phyloP scores from a whole-genome alignment of 805 yeast genomes.

The Yamadazyma philogaea region DNA sequence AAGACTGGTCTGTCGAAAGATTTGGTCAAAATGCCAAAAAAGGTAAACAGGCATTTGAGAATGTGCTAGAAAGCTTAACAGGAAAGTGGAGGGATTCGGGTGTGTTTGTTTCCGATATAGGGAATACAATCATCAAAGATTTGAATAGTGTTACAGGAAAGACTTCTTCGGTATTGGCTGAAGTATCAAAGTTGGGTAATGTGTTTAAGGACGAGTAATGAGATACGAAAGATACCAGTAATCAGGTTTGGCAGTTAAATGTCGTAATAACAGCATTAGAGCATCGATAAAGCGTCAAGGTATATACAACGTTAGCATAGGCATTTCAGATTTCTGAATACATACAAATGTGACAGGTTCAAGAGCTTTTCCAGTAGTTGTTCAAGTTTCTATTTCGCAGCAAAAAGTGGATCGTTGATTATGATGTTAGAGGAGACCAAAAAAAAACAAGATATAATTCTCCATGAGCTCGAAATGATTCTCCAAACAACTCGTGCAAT shows the following conservation, averaged over 20 bases:
- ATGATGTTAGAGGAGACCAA: neutral
- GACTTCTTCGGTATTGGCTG: slow-evolving; percentile 13
- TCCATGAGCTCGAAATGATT: slow-evolving; percentile 34
- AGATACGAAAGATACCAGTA: neutral
- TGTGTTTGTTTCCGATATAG: slow-evolving; percentile 32
- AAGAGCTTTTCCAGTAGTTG: neutral
- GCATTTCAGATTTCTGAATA: slow-evolving; percentile 1
- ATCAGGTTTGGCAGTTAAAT: neutral
- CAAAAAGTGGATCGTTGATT: neutral
- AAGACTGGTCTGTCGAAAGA: slow-evolving; percentile 88
- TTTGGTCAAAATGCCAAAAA: slow-evolving; percentile 82
- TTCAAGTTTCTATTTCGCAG: neutral
- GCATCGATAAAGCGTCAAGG: neutral
- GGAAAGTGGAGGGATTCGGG: slow-evolving; percentile 44
- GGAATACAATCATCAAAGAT: slow-evolving; percentile 25
- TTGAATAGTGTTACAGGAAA: slow-evolving; percentile 15
- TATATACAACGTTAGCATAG: neutral
- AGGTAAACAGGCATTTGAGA: slow-evolving; percentile 83
- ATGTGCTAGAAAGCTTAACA: slow-evolving; percentile 57
- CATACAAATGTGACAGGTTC: neutral
- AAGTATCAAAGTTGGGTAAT: slow-evolving; percentile 14
- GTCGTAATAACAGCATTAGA: too few relatives aligned
- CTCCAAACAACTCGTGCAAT: slow-evolving; percentile 30
- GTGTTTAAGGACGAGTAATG: slow-evolving; percentile 4
- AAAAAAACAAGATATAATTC: slow-evolving; percentile 23